These are phyloP conservation scores for Malus hybrid DNA, from an alignment of 331 rosid genomes.

Conservation along the genomic window DNA sequence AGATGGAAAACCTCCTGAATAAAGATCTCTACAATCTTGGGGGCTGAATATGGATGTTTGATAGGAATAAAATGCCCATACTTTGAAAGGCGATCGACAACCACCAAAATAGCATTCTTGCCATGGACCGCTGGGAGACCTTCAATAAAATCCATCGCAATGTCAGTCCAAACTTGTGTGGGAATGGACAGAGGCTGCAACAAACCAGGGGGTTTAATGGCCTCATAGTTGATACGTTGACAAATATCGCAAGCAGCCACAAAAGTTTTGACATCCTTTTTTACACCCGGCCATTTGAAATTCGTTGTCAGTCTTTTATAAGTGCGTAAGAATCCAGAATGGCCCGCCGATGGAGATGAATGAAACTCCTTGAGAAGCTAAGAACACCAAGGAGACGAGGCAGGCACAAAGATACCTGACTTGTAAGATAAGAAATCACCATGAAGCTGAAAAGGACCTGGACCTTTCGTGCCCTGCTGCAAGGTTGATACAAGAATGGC, in stretches of 20 bases:
- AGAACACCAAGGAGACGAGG: background rate
- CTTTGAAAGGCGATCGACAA: background rate
- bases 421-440: background rate
- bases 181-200: background rate
- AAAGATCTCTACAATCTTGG: background rate
- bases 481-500: background rate
- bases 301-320: rapidly evolving
- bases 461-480: rapidly evolving
- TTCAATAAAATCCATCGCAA: slow-evolving; percentile 5
- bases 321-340: background rate
- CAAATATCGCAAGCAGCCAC: background rate
- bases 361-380: background rate
- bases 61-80: background rate
- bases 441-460: rapidly evolving
- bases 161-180: background rate
- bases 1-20: background rate
- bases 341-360: no score
- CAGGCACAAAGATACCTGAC: background rate
- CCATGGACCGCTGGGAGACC: background rate
- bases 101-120: background rate
- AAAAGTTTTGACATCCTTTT: background rate
- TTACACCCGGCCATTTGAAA: background rate
- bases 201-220: background rate
- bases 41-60: background rate
- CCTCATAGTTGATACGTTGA: background rate